Base-by-base conservation (phyloP, 768 basidiomycete species). In the Omphalotus guepiniiformis region DNA sequence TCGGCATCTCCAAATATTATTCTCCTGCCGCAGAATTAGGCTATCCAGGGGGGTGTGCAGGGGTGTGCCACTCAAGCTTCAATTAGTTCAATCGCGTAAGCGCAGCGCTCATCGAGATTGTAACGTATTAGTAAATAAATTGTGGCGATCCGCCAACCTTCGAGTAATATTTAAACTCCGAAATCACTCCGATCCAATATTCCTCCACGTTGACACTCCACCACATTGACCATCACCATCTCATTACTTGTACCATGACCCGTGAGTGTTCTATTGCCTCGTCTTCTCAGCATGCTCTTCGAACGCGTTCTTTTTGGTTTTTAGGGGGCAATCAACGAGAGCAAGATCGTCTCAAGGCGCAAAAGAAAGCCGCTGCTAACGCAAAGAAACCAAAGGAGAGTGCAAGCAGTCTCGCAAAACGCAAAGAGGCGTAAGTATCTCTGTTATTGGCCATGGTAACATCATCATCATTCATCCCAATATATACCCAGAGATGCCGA, bases 321-420 rank as follows among this genome's bases (percentile, higher is more conserved):
- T 28, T 57, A 90, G 88, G 88, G 58, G 88, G 88, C 56, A 88
- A 91, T 61, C 88, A 90, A 63, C 79, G 88, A 43, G 88, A 91
- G 6, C 73, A 68, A 64, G 88, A 85, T 63, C 85, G 88, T 54
- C 65, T 68, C 18, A 83, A 80, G 61, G 81, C 85, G 12, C 80
- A 81, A 69, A 91, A 91, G 71, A 89, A 87, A 66, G 64, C 69
- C 12, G 75, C 75, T 1, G 66, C 70, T 6, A 46, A 53, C 12
- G 66, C 65, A 43, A 84, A 82, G 65, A 86, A 86, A 66, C 63
- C 80, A 30, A 89, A 88, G 66, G 86, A 88, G 64, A 86, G 83
- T 56, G 80, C 75, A 9, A 52, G 71, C 1, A 68, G 39, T 39
- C 71, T 90, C 29, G 75, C 79, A 41, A 82, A 85, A 65, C 79